Percentiles rank a stretch among this genome's conserved stretches.
These are phyloP conservation scores for Volvariella surrecta DNA, from an alignment of 1,284 basidiomycete species.

Conservation along the genomic window DNA sequence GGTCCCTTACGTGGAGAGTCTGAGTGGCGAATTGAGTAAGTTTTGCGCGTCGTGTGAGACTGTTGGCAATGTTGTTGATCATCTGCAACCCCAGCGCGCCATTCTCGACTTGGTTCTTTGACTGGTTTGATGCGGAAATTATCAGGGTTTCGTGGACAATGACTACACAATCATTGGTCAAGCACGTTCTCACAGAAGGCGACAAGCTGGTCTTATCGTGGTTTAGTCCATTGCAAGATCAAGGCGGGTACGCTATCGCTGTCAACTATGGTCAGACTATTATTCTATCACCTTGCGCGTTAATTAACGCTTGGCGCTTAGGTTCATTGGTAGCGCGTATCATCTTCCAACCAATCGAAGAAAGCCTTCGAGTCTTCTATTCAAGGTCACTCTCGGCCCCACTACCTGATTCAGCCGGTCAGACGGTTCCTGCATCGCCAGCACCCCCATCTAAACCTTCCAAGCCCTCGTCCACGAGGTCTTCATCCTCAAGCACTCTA, in stretches of 20 bases:
- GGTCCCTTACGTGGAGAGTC: too few relatives aligned
- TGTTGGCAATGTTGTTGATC: too few relatives aligned
- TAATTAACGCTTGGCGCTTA: constrained; percentile 21
- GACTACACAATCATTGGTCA: constrained; percentile 81
- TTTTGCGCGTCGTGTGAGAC: too few relatives aligned
- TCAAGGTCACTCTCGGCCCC: constrained; percentile 5
- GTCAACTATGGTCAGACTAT: constrained; percentile 77
- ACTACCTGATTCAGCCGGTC: neutral
- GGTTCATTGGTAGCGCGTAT: constrained; percentile 88
- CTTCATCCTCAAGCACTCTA: neutral
- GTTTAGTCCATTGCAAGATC: constrained; percentile 76
- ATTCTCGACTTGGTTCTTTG: constrained; percentile 1
- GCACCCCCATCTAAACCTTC: too few relatives aligned
- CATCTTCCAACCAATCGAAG: constrained; percentile 89
- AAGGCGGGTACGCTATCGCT: constrained; percentile 91
- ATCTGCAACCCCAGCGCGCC: too few relatives aligned
- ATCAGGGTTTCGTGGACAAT: constrained; percentile 68
- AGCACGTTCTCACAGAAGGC: constrained; percentile 93
- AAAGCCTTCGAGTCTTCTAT: constrained; percentile 77
- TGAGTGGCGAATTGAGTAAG: too few relatives aligned
- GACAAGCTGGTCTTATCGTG: constrained; percentile 86
- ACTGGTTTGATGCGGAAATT: constrained; percentile 38
- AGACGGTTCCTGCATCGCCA: too few relatives aligned
- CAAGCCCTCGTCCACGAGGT: constrained; percentile 31
- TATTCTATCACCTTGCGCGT: neutral